Base-by-base conservation (phyloP, 176 grass and related monocot species). In the Saccharum officinarum region DNA sequence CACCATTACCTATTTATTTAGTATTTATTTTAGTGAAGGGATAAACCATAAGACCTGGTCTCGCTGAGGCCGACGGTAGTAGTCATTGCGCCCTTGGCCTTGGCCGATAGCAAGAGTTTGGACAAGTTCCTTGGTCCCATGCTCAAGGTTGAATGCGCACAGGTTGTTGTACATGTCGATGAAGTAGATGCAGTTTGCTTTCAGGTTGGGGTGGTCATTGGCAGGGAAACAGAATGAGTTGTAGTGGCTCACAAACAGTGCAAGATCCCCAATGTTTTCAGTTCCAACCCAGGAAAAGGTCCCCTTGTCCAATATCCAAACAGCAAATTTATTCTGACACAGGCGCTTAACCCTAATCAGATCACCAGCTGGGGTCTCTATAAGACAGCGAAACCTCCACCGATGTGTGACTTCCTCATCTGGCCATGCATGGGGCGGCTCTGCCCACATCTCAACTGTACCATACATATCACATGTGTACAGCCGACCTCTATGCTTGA, bases 121-220 rank as follows among this genome's bases (percentile, higher is more conserved):
- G 0, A 87, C 84, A 17, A 90, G 84, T 75, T 90, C 88, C 68
- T 90, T 90, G 30, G 80, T 87, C 26, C 59, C 45, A 5, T 90
- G 7, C 75, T 90, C 84, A 14, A 90, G 84, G 80, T 83, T 87
- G 75, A 90, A 90, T 0, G 59, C 74, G 0, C 88, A 90, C 26
- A 90, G 75, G 47, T 87, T 87, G 28, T 39, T 80, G 75, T 87
- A 18, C 37, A 20, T 17, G 59, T 90, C 88, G 16, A 90, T 67
- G 67, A 90, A 90, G 84, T 90, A 90, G 79, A 90, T 54, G 6
- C 84, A 90, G 45, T 90, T 90, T 4, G 80, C 49, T 67, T 87
- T 90, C n/a, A 91, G 80, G 69, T 70, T 84, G 47, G 33, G 69
- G 38, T 87, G 89, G 52, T 46, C 76, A 69, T 41, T 75, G 12